Base-by-base conservation (phyloP, 495 filamentous ascomycete genomes). In the Xylaria grammica region DNA sequence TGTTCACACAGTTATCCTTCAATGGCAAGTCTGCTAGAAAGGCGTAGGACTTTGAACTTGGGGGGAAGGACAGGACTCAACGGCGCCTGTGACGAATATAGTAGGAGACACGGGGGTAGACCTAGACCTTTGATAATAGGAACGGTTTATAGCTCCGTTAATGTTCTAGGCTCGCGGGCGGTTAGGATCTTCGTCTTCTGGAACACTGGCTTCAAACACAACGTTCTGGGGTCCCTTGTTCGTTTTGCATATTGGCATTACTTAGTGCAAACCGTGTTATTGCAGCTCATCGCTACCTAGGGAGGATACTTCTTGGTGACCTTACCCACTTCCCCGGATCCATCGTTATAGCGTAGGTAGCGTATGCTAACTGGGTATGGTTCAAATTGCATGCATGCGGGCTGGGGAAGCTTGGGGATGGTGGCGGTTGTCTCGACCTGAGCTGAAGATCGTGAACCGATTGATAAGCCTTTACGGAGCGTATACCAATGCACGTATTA, bases 291-390 rank as follows among this genome's bases (percentile, higher is more conserved):
- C 32, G 48, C 32, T 49, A 42, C 34, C 6, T 19, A 54, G 48
- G 22, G 20, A 13, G 48, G 30, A 27, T 13, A 19, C 30, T 46
- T 46, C n/a, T 17, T 54, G 49, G 48, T 53, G 22, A 53, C 34
- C 58, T 53, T 61, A 49, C 29, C 50, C 60, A 48, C 60, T 63
- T 63, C 50, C 40, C 60, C 60, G 20, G 60, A 38, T 60, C 57
- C 20, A 32, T 50, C 29, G 40, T 11, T n/a, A 54, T 49, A 27
- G 7, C 40, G 8, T 15, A 42, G 40, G 17, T 42, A 11, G 32
- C 11, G 32, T 36, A 36, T 36, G 5, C 32, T 36, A 17, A 42
- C 40, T 42, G 29, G 10, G 32, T 10, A 46, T 30, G 20, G 30
- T 36, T 48, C 22, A 7, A n/a, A 26, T 50, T 19, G 38, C 29